Evolutionary conservation across 139 green algal genomes (phyloP), one percentile per base, ranked within the genome.

Genomic region (Chlorella sp.): DNA sequence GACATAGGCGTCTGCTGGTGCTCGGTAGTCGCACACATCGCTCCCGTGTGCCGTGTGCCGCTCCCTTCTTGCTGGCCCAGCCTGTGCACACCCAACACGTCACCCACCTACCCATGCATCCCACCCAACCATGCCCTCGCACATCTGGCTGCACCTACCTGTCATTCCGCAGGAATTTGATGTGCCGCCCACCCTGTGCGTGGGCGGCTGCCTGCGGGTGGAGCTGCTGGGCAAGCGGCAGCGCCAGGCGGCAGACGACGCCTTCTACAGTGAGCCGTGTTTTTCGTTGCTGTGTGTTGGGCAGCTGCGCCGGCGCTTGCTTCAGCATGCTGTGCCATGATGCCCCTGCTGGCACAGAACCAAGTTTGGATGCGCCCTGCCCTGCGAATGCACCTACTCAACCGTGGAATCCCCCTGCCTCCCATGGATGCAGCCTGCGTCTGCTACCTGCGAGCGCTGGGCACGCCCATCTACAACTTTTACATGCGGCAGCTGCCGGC

Each of bases 211-310:
- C 51, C 55, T 87, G 34, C 75, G 72, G 25, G 65, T 89, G 20
- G 82, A 92, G 71, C 64, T 92, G 25, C 57, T 89, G 34, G 88
- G 88, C 21, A 62, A 55, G n/a, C 57, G 36, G 28, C 83, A 88
- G 76, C 87, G 70, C 36, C 88, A 92, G 71, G 65, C 69, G 1
- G 51, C 28, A 2, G 88, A 92, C 32, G 51, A 91, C 4, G 34
- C 23, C 1, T 92, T 60, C 34, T 92, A 92, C 64, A 73, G 76
- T 86, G 65, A 78, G 80, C 36, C 2, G 26, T n/a, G 44, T 55
- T 55, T 11, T 55, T 7, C 44, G 7, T 55, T 7, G 44, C 7
- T 60, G 51, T 3, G 57, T 25, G 62, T 86, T 28, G 81, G 90
- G 68, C 60, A 90, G 26, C 51, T 88, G 30, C 85, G 88, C 16